Evolutionary conservation across 768 basidiomycete species (phyloP).

Genomic region (Pleurotus eryngii): DNA sequence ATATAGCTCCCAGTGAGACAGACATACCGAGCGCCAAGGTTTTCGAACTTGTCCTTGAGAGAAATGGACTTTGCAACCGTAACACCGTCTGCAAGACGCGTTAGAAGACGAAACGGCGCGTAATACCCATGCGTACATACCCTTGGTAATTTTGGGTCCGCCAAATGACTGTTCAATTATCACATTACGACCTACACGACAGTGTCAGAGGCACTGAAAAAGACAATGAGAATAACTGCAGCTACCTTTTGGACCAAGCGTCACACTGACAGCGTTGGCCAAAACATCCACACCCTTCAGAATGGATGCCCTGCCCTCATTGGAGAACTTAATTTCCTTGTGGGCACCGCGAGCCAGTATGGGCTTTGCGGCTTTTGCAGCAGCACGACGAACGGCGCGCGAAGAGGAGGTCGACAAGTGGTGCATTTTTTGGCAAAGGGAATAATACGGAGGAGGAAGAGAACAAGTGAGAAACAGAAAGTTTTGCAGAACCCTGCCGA

Average conservation of each 20-base stretch:
- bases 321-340: conserved; percentile 97
- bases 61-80: conserved; percentile 95
- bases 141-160: conserved; percentile 94
- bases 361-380: conserved; percentile 53
- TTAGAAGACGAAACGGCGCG: conserved; percentile 1
- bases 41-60: conserved; percentile 97
- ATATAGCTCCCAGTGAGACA: conserved; percentile 8
- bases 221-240: no score
- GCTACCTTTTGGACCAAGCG: conserved; percentile 92
- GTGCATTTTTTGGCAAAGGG: conserved; percentile 51
- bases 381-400: conserved; percentile 64
- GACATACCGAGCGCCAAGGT: conserved; percentile 91
- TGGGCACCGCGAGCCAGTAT: conserved; percentile 67
- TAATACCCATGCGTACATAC: conserved; percentile 35
- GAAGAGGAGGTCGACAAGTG: conserved; percentile 66
- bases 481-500: conserved; percentile 1
- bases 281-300: conserved; percentile 95
- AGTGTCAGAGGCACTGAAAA: no score
- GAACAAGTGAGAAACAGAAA: conserved; percentile 13
- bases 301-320: conserved; percentile 91
- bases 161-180: conserved; percentile 95
- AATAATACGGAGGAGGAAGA: conserved; percentile 8
- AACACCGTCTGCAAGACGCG: conserved; percentile 74
- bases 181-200: conserved; percentile 78
- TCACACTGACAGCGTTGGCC: conserved; percentile 95